These are phyloP conservation scores for Byssoonygena ceratinophila DNA, from an alignment of 2,329 filamentous ascomycete species.

Conservation along the genomic window DNA sequence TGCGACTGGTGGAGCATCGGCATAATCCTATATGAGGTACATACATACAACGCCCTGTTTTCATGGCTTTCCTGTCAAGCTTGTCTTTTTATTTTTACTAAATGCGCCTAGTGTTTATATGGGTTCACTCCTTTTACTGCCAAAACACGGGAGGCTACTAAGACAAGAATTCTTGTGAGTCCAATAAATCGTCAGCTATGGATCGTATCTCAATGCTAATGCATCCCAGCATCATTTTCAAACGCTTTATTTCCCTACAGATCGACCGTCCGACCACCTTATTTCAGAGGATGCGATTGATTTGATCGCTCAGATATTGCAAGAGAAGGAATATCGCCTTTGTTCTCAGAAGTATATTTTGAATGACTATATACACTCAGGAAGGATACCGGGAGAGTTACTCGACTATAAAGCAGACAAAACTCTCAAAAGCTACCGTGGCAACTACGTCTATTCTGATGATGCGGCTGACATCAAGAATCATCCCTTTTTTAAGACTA, in stretches of 20 bases:
- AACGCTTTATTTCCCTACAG: slow-evolving; percentile 59
- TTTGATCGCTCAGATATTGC: slow-evolving; percentile 61
- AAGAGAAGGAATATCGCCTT: slow-evolving; percentile 63
- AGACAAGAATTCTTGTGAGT: slow-evolving; percentile 68
- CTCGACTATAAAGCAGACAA: slow-evolving; percentile 26
- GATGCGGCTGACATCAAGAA: slow-evolving; percentile 83
- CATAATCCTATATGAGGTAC: slow-evolving; percentile 79
- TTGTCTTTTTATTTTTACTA: slow-evolving; percentile 6
- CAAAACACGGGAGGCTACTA: slow-evolving; percentile 71
- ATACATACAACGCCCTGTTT: background rate
- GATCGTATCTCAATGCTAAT: slow-evolving; percentile 1
- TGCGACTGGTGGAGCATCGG: slow-evolving; percentile 98
- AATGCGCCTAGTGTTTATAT: slow-evolving; percentile 58
- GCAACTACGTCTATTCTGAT: slow-evolving; percentile 64
- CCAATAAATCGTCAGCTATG: background rate
- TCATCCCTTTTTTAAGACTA: slow-evolving; percentile 73
- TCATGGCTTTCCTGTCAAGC: background rate
- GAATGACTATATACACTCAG: slow-evolving; percentile 45
- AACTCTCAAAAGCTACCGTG: slow-evolving; percentile 32
- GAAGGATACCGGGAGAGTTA: slow-evolving; percentile 24
- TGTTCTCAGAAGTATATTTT: slow-evolving; percentile 64
- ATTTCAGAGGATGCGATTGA: slow-evolving; percentile 65
- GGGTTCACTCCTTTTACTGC: slow-evolving; percentile 82
- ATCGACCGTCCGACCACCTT: slow-evolving; percentile 42
- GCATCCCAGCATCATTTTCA: slow-evolving; percentile 52